Conservation (phyloP, 805 yeast genomes). For the Zygoascus biomembranicola region DNA sequence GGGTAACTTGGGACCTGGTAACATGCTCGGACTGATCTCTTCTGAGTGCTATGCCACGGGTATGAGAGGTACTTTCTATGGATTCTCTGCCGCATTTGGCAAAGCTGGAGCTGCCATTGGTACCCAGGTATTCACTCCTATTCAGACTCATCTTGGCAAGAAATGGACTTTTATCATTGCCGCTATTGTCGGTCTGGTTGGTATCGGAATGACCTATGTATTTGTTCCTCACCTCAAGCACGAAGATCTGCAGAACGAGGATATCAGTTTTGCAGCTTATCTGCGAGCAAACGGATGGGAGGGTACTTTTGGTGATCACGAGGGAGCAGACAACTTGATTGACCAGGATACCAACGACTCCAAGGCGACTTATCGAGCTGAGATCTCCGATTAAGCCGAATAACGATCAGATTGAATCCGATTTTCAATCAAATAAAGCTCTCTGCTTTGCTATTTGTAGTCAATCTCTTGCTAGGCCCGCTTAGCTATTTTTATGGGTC, state of each 20-base stretch:
- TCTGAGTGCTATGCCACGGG: slow-evolving; percentile 71
- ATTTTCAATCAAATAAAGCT: too few relatives aligned
- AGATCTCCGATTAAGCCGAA: too few relatives aligned
- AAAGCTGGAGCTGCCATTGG: slow-evolving; percentile 84
- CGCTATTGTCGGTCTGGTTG: slow-evolving; percentile 60
- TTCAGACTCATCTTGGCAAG: slow-evolving; percentile 54
- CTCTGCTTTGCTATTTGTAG: too few relatives aligned
- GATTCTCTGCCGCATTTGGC: slow-evolving; percentile 71
- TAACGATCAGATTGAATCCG: too few relatives aligned
- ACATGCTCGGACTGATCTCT: slow-evolving; percentile 58
- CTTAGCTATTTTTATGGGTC: too few relatives aligned
- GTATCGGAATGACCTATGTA: slow-evolving; percentile 50
- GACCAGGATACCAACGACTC: background rate
- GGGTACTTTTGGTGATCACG: slow-evolving; percentile 33
- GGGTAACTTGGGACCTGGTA: slow-evolving; percentile 77
- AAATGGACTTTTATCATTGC: slow-evolving; percentile 75
- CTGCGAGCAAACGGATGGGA: slow-evolving; percentile 52
- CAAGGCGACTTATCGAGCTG: too few relatives aligned
- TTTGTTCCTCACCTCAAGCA: slow-evolving; percentile 63
- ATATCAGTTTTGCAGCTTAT: slow-evolving; percentile 52
- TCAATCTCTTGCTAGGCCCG: too few relatives aligned
- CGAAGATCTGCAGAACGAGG: slow-evolving; percentile 61
- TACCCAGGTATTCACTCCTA: slow-evolving; percentile 62
- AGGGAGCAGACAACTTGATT: background rate
- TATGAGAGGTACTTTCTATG: slow-evolving; percentile 68